Evolutionary conservation across 108 stramenopile species (phyloP), one percentile per base, ranked within the genome.

Genomic region (Nannochloropsis oceanica): DNA sequence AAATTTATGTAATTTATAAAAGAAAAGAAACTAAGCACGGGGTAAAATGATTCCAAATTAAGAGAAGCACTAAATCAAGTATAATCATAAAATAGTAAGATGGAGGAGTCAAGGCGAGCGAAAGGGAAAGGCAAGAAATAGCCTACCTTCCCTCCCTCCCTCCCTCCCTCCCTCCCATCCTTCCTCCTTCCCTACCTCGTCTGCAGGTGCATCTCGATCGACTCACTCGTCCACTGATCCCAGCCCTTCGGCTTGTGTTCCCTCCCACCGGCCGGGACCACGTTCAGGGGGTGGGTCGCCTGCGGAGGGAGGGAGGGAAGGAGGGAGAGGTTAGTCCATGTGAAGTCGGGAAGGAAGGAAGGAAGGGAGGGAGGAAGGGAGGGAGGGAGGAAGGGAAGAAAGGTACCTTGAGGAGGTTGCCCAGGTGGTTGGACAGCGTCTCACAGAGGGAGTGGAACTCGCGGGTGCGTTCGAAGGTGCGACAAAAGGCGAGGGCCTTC

Each of bases 371-470:
- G 83, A 81, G 81, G 34, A 8, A 81, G 25, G 34, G 81, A 81
- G 80, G 26, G 80, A 81, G 26, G 26, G 26, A 42, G n/a, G 50
- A 12, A 24, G 80, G 80, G n/a, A 80, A 24, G 80, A 13, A 24
- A 24, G 80, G 80, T 20, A 25, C 80, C 93, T 95, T 96, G 80
- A 94, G 93, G 85, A 97, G 90, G 90, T 96, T 95, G 59, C 91
- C 91, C 82, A 99, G 88, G 92, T 99, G 99, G 91, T 94, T 92
- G 44, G 97, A 92, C 83, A 99, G 91, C 92, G 95, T 93, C 43
- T 98, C 97, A 84, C 96, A 97, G 59, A 99, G 91, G 8, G 96
- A 90, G 79, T 97, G 94, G 89, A 98, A 96, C 87, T 98, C 99
- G 26, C 93, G 93, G 24, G 94, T 92, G 80, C 99, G 93, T 85